Percentiles rank a stretch among this genome's conserved stretches.
These are phyloP conservation scores for Ramaria sp. DNA, from an alignment of 768 basidiomycete genomes.

Conservation along the genomic window DNA sequence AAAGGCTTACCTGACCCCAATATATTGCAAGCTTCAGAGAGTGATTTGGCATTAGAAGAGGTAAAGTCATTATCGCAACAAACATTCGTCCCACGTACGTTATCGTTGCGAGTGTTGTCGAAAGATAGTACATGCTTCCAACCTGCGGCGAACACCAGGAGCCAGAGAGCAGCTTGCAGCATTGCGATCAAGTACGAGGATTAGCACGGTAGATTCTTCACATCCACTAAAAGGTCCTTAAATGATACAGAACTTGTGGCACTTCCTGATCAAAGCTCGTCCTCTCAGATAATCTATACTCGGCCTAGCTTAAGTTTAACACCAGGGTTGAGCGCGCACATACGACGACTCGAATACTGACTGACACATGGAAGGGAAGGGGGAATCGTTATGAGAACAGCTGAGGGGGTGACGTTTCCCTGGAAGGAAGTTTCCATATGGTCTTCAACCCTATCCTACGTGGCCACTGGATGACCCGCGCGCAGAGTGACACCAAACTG, in stretches of 20 bases:
- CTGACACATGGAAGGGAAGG: neutral
- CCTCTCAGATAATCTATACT: neutral
- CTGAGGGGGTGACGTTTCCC: neutral
- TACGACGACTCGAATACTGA: neutral
- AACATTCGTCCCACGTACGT: neutral
- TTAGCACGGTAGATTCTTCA: neutral
- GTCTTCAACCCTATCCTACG: neutral
- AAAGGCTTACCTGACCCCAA: slow-evolving; percentile 1
- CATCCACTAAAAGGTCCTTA: neutral
- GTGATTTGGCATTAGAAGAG: neutral
- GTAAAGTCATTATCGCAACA: neutral
- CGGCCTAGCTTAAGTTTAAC: no score
- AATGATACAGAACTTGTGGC: neutral
- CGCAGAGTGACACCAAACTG: neutral
- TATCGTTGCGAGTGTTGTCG: neutral
- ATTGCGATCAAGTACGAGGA: neutral
- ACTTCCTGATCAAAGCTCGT: neutral
- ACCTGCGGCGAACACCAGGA: neutral
- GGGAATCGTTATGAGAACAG: neutral
- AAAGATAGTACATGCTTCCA: neutral
- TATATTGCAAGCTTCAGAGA: slow-evolving; percentile 6
- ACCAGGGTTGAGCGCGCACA: neutral
- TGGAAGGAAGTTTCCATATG: neutral
- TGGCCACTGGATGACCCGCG: neutral
- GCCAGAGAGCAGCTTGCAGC: neutral